phyloP scores from a whole-genome alignment of 768 basidiomycete species.

The Russula foetens region DNA sequence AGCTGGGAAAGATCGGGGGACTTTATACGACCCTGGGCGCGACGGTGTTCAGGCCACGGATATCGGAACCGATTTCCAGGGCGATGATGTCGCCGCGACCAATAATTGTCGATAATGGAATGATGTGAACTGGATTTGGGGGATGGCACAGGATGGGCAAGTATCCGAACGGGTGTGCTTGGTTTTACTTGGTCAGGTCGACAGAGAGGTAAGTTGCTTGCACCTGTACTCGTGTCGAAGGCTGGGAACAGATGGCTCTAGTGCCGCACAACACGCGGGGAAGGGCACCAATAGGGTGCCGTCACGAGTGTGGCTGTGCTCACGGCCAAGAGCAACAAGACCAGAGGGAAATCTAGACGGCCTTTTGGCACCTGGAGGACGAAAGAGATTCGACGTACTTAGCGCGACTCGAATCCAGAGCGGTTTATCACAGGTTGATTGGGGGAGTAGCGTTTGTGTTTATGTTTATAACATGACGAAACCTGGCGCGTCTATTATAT shows the following conservation, averaged over 20 bases:
- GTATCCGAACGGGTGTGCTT: background rate
- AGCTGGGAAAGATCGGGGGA: background rate
- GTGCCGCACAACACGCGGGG: background rate
- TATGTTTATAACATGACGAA: no score
- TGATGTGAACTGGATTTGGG: background rate
- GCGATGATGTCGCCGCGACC: background rate
- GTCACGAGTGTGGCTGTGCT: constrained; percentile 3
- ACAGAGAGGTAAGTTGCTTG: background rate
- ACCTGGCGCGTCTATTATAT: no score
- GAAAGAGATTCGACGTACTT: background rate
- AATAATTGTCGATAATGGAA: background rate
- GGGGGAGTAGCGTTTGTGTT: no score
- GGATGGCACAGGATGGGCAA: background rate
- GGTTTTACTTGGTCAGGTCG: background rate
- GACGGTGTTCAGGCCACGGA: background rate
- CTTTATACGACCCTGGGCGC: background rate
- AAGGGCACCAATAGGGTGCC: background rate
- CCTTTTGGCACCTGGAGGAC: background rate
- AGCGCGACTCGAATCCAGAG: background rate
- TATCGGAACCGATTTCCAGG: background rate
- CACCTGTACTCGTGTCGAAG: background rate
- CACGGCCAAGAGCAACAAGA: background rate
- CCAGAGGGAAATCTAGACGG: background rate
- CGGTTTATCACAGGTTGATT: no score
- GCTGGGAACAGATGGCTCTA: background rate